A percentile compares a stretch with the other conserved stretches of the same genome.
These are phyloP conservation scores for Quercus glauca DNA, from an alignment of 306 rosid genomes.

Conservation along the genomic window DNA sequence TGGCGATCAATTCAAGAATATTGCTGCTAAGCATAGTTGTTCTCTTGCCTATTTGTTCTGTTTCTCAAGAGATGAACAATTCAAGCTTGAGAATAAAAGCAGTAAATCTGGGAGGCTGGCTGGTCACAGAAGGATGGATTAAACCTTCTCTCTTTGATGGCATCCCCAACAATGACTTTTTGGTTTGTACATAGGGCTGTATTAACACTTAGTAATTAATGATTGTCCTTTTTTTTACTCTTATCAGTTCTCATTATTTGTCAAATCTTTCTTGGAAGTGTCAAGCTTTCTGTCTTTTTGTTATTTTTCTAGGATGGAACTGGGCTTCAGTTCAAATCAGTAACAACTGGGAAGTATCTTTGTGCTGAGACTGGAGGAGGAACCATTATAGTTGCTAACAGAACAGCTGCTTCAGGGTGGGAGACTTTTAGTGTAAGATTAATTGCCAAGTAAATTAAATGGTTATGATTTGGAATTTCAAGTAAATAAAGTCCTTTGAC, in stretches of 20 bases:
- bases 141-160: slow-evolving; percentile 79
- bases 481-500: not conserved
- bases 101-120: slow-evolving; percentile 81
- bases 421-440: slow-evolving; percentile 56
- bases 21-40: slow-evolving; percentile 23
- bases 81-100: slow-evolving; percentile 35
- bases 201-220: not conserved
- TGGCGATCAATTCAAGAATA: slow-evolving; percentile 19
- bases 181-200: slow-evolving; percentile 31
- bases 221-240: not conserved
- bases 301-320: slow-evolving; percentile 54
- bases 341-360: slow-evolving; percentile 50
- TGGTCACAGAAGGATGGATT: slow-evolving; percentile 87
- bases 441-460: too few relatives aligned
- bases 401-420: slow-evolving; percentile 63
- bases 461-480: not conserved
- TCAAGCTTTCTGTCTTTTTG: not conserved
- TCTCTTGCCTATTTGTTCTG: slow-evolving; percentile 4
- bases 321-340: slow-evolving; percentile 60
- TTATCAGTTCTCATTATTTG: not conserved
- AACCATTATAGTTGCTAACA: slow-evolving; percentile 64
- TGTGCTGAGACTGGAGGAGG: slow-evolving; percentile 73
- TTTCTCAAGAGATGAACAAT: slow-evolving; percentile 19
- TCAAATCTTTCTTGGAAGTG: not conserved
- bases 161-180: slow-evolving; percentile 70